Conservation (phyloP, 768 basidiomycete species). For the Gymnopilus junonius region DNA sequence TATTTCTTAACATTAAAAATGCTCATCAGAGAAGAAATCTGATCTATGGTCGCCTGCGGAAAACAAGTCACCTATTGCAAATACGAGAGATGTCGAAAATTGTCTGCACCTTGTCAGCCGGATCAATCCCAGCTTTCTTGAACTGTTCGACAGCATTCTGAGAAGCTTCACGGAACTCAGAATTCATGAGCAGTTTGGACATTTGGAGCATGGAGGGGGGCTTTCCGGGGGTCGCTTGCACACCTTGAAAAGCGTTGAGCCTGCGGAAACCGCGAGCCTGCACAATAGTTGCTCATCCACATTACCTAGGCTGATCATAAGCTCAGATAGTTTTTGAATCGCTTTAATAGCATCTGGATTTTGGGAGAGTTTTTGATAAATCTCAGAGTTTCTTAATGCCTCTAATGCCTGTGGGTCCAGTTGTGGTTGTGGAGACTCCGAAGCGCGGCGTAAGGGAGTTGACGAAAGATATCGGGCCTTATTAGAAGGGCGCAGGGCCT, state of each 20-base stretch:
- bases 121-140: conserved; percentile 63
- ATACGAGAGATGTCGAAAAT: not conserved
- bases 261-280: not conserved
- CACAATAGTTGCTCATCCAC: not conserved
- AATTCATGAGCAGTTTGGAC: conserved; percentile 54
- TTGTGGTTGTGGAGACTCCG: conserved; percentile 1
- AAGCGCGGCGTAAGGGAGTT: conserved; percentile 9
- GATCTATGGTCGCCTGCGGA: not conserved
- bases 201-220: conserved; percentile 55
- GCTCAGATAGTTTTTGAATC: conserved; percentile 44
- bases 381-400: conserved; percentile 43
- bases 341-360: conserved; percentile 56
- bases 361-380: conserved; percentile 51
- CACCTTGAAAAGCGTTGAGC: conserved; percentile 37
- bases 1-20: not conserved
- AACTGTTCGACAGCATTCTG: conserved; percentile 52
- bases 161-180: conserved; percentile 55
- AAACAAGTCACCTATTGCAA: not conserved
- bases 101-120: conserved; percentile 52
- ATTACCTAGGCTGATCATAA: conserved; percentile 54
- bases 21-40: conserved; percentile 1
- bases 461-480: conserved; percentile 3
- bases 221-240: conserved; percentile 48
- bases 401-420: conserved; percentile 15
- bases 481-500: not conserved